Percentiles rank a stretch among this genome's conserved stretches.
These are phyloP conservation scores for Mycena haematopus DNA, from an alignment of 768 basidiomycete genomes.

Conservation along the genomic window DNA sequence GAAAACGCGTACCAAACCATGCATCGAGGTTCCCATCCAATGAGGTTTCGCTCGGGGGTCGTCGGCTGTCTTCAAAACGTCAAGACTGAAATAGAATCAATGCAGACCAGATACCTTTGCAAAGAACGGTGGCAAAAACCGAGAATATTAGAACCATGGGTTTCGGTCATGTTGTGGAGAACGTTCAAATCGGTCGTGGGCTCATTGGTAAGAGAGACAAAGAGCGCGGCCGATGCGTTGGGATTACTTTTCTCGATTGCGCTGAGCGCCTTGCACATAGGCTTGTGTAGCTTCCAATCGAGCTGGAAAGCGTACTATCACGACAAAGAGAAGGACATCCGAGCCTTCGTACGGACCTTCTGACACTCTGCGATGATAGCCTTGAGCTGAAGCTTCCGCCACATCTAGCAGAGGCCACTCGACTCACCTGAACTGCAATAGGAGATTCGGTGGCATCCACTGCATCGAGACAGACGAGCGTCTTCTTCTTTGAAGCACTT, in stretches of 20 bases:
- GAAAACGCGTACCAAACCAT: constrained; percentile 27
- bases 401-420: background rate
- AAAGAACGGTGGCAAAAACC: constrained; percentile 4
- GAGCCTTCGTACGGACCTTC: background rate
- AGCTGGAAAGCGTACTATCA: background rate
- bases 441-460: constrained; percentile 1
- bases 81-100: background rate
- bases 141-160: background rate
- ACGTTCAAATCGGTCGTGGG: constrained; percentile 16
- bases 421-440: background rate
- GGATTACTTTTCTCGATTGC: constrained; percentile 12
- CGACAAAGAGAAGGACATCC: background rate
- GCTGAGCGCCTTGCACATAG: constrained; percentile 19
- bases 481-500: background rate
- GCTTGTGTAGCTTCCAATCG: constrained; percentile 23
- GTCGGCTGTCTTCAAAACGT: background rate
- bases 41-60: constrained; percentile 22
- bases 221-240: background rate
- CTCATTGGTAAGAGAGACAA: background rate
- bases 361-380: constrained; percentile 3
- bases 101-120: background rate
- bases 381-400: background rate
- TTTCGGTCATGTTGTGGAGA: constrained; percentile 6
- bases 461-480: background rate
- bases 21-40: constrained; percentile 35